phyloP scores from a whole-genome alignment of 208 protist species.

The Acanthamoeba divionensis region DNA sequence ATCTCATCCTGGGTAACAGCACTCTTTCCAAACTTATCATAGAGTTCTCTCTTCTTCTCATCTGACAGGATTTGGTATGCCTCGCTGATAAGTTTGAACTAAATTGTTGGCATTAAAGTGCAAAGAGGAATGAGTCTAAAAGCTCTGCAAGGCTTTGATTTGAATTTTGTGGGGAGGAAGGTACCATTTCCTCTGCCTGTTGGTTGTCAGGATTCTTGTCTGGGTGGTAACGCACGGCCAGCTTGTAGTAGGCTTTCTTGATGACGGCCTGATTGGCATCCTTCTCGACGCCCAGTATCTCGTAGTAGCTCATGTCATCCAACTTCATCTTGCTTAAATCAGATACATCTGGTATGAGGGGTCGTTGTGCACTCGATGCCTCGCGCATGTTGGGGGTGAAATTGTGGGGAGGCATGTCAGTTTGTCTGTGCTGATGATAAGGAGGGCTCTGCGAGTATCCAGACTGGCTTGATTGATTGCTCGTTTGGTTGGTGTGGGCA shows the following conservation, averaged over 20 bases:
- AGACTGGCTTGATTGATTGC: too few species aligned
- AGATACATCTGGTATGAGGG: too few species aligned
- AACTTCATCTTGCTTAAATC: too few species aligned
- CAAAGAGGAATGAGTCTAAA: neutral
- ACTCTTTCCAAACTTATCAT: constrained; percentile 63
- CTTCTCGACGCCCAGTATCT: constrained; percentile 56
- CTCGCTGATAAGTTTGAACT: constrained; percentile 70
- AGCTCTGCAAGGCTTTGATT: neutral
- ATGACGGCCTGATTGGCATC: constrained; percentile 54
- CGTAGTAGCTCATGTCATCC: constrained; percentile 37
- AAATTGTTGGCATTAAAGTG: neutral
- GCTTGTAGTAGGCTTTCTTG: constrained; percentile 71
- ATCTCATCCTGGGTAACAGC: neutral
- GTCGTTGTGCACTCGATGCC: too few species aligned
- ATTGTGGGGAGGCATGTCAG: too few species aligned
- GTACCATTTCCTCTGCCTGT: too few species aligned
- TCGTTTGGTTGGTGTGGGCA: too few species aligned
- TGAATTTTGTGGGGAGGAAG: constrained; percentile 37
- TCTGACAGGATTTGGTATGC: constrained; percentile 66
- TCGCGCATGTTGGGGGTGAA: too few species aligned
- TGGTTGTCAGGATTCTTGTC: constrained; percentile 64
- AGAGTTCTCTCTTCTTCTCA: constrained; percentile 55
- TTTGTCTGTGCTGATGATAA: too few species aligned
- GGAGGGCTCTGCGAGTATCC: too few species aligned
- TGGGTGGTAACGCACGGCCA: constrained; percentile 63